phyloP scores from a whole-genome alignment of 257 asterid genomes.

The Nyctanthes arbortristis region DNA sequence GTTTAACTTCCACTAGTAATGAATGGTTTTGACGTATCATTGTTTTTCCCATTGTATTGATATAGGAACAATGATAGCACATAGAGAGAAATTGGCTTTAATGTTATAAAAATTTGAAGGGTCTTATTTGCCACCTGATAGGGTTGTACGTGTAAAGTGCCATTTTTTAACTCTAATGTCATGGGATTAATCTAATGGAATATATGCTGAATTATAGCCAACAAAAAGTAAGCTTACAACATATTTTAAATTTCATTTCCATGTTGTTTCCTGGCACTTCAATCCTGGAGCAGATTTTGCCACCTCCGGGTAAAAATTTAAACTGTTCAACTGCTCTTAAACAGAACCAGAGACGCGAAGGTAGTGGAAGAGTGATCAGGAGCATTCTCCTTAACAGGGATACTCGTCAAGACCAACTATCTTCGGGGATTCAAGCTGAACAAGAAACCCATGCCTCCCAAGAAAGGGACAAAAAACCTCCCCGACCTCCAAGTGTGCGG shows the following conservation, averaged over 20 bases:
- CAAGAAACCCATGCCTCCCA: slow-evolving; percentile 40
- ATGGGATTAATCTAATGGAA: neutral
- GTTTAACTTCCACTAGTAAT: neutral
- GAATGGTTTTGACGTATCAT: neutral
- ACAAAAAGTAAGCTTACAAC: neutral
- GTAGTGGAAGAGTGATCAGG: slow-evolving; percentile 77
- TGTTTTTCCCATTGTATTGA: neutral
- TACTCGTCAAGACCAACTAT: slow-evolving; percentile 50
- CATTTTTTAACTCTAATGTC: neutral
- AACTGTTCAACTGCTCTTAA: slow-evolving; percentile 34
- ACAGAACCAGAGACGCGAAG: slow-evolving; percentile 74
- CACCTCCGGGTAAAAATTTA: slow-evolving; percentile 45
- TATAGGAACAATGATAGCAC: neutral
- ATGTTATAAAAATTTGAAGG: neutral
- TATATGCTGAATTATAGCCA: neutral
- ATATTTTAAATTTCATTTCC: neutral
- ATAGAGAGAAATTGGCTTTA: neutral
- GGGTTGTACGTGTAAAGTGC: neutral
- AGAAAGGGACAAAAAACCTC: slow-evolving; percentile 78
- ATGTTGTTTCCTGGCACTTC: slow-evolving; percentile 37
- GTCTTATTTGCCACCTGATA: neutral
- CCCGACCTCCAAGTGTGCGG: slow-evolving; percentile 64
- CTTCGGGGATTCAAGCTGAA: slow-evolving; percentile 51
- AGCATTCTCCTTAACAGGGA: slow-evolving; percentile 72
- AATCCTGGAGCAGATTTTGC: slow-evolving; percentile 41